Percentiles rank a stretch among this genome's conserved stretches.
phyloP scores from a whole-genome alignment of 768 basidiomycete species.

The Suillus lakei region DNA sequence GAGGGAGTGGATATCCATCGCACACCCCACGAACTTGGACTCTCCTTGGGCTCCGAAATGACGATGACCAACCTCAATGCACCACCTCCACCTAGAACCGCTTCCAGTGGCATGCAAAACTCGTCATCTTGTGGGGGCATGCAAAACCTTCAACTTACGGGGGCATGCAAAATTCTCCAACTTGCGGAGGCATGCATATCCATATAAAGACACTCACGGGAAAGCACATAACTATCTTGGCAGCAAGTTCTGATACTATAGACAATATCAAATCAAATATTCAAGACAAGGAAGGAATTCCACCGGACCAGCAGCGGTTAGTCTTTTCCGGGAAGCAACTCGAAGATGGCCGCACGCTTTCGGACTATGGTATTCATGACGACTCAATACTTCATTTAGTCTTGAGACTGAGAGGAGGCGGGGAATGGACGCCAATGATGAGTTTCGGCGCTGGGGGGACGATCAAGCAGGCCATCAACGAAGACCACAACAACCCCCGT shows the following conservation, averaged over 20 bases:
- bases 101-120: neutral
- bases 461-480: neutral
- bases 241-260: slow-evolving; percentile 79
- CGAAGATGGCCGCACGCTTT: slow-evolving; percentile 92
- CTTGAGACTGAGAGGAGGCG: slow-evolving; percentile 66
- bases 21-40: slow-evolving; percentile 8
- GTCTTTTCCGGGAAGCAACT: slow-evolving; percentile 97
- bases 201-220: slow-evolving; percentile 83
- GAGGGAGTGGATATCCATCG: neutral
- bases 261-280: slow-evolving; percentile 82
- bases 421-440: slow-evolving; percentile 42
- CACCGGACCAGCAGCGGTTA: slow-evolving; percentile 91
- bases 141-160: no score
- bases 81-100: neutral
- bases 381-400: slow-evolving; percentile 94
- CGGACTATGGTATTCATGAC: slow-evolving; percentile 94
- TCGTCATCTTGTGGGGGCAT: slow-evolving; percentile 53
- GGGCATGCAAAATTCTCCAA: neutral
- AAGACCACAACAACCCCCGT: neutral
- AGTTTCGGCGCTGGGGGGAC: slow-evolving; percentile 1
- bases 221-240: slow-evolving; percentile 83
- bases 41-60: neutral
- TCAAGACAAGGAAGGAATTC: slow-evolving; percentile 93
- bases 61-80: neutral
- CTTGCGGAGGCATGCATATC: slow-evolving; percentile 72